Conservation (phyloP, 306 rosid species). For the Styphnolobium japonicum region DNA sequence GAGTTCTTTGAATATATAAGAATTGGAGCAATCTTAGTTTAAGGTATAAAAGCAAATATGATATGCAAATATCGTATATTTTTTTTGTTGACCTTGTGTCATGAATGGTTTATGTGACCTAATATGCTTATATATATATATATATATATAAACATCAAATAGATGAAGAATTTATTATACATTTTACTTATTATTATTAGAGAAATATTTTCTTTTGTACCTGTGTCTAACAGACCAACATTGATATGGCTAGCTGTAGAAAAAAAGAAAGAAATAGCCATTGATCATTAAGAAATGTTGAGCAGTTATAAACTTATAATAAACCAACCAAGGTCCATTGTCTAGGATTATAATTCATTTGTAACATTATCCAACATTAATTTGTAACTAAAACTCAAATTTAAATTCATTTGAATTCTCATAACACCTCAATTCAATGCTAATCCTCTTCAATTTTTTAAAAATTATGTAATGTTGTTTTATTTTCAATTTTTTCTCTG, state of each 20-base stretch:
- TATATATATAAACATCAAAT: neutral
- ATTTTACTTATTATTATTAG: neutral
- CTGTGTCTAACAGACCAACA: constrained; percentile 65
- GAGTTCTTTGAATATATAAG: no score
- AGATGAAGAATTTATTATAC: neutral
- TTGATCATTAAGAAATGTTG: neutral
- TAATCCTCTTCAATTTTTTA: no score
- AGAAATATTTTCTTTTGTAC: constrained; percentile 20
- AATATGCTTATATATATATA: no score
- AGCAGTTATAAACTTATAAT: neutral
- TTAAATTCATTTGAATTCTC: no score
- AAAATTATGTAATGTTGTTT: no score
- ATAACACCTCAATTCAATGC: no score
- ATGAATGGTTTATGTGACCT: neutral
- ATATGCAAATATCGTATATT: neutral
- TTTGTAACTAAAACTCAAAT: no score
- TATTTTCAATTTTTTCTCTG: no score
- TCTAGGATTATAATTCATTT: neutral
- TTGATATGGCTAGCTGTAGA: constrained; percentile 48
- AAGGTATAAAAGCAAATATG: no score
- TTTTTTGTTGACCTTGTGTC: neutral
- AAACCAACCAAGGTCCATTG: neutral
- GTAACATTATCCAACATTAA: no score
- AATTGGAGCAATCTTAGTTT: no score
- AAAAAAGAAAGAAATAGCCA: neutral